Evolutionary conservation across 495 filamentous ascomycete species (phyloP), one percentile per base, ranked within the genome.

Genomic region (Tuber magnatum): DNA sequence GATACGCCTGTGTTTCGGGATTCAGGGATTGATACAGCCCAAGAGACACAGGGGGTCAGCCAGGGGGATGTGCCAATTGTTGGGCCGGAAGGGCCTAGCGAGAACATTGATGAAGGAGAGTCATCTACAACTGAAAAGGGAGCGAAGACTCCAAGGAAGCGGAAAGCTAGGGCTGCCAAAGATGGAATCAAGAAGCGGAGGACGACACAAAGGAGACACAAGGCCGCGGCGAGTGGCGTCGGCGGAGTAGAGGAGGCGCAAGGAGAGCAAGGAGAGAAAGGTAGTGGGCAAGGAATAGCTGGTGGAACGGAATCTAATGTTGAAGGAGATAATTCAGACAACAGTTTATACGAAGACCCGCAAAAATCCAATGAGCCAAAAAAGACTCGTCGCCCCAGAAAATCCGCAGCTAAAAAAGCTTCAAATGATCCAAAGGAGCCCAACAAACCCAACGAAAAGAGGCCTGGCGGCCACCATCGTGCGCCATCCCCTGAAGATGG

Each of bases 401-500:
- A 74, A 77, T 40, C 72, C 72, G 65, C 70, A 71, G 51, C 40
- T 32, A 73, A 72, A 72, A 68, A 78, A 74, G 69, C 79, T n/a
- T 70, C 48, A 39, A 84, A 78, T 41, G 76, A 51, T 14, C 75
- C 41, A 71, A 78, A 40, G 78, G 79, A 28, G 68, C 75, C 20
- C 73, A 78, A 71, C 79, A 76, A 28, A 35, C 73, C 9, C 42
- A 70, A 69, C 78, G 39, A 43, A 71, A 75, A 69, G 73, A 71
- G 28, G 40, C 76, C 82, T 5, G 82, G 85, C 10, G 76, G 79
- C 46, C 83, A 85, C 38, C 83, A 83, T 80, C 87, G 89, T 51
- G 86, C 89, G 78, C 83, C 85, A 14, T 96, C 92, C 1, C 93
- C 93, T 2, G 92, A 93, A 76, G 90, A 91, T 79, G 91, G 92